Evolutionary conservation across 176 grass and related monocot species (phyloP).

Genomic region (Eragrostis nindensis): DNA sequence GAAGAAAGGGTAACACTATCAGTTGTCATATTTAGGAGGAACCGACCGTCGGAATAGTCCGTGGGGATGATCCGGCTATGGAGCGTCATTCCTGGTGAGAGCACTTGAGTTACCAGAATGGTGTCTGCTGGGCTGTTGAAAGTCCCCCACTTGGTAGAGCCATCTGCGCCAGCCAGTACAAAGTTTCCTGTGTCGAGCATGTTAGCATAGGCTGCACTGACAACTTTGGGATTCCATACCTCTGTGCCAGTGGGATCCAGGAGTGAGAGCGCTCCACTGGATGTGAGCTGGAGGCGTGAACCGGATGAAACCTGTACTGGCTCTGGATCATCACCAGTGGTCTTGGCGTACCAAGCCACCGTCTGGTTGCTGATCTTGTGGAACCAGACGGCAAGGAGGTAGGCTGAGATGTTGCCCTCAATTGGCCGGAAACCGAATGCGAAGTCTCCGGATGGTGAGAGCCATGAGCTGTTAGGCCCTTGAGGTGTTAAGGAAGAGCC

Average conservation of each 20-base stretch:
- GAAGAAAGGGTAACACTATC: constrained; percentile 33
- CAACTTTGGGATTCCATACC: constrained; percentile 34
- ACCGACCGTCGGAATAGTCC: constrained; percentile 51
- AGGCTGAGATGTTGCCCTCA: constrained; percentile 18
- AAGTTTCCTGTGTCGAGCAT: constrained; percentile 65
- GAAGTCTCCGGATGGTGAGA: constrained; percentile 29
- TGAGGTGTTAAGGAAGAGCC: constrained; percentile 29
- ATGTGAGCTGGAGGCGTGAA: constrained; percentile 38
- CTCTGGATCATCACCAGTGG: neutral
- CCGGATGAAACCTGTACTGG: neutral
- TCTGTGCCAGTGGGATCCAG: constrained; percentile 11
- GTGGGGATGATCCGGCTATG: constrained; percentile 41
- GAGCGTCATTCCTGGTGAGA: neutral
- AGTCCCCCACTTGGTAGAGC: constrained; percentile 38
- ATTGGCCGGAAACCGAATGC: constrained; percentile 18
- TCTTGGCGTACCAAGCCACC: constrained; percentile 51
- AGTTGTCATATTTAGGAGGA: constrained; percentile 15
- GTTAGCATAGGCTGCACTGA: constrained; percentile 30
- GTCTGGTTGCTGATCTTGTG: constrained; percentile 45
- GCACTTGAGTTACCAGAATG: constrained; percentile 47
- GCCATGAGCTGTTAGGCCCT: constrained; percentile 17
- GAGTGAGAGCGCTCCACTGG: constrained; percentile 40
- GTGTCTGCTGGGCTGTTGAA: constrained; percentile 56
- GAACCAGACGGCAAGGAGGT: constrained; percentile 59
- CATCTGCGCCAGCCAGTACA: constrained; percentile 30